Evolutionary conservation across 176 grass and related monocot species (phyloP).

Genomic region (Cenchrus americanus): DNA sequence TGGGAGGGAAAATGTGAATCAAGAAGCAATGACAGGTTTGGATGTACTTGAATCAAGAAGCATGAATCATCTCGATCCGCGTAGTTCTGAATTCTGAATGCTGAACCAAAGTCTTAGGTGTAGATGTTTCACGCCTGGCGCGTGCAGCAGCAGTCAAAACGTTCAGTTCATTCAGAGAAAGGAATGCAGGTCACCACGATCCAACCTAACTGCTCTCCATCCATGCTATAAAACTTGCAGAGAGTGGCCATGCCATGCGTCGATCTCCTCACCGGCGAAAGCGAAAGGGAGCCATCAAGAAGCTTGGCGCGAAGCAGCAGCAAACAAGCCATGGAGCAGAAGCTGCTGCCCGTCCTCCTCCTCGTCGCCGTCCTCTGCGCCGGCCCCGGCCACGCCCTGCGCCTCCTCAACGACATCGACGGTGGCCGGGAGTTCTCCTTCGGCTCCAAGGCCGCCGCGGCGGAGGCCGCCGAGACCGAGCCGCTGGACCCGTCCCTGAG

Average conservation of each 20-base stretch:
- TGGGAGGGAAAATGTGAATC: too few relatives aligned
- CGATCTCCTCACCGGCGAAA: background rate
- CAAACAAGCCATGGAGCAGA: constrained; percentile 46
- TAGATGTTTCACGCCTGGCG: constrained; percentile 4
- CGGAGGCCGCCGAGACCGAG: constrained; percentile 11
- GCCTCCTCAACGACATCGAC: constrained; percentile 44
- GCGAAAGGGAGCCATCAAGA: background rate
- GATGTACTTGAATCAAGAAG: background rate
- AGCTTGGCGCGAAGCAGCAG: background rate
- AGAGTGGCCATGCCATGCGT: background rate
- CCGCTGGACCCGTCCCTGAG: constrained; percentile 21
- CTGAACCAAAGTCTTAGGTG: constrained; percentile 25
- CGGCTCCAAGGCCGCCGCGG: constrained; percentile 17
- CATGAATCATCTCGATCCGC: background rate
- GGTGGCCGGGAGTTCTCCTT: constrained; percentile 30
- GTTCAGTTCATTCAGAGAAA: background rate
- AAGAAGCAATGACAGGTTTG: too few relatives aligned
- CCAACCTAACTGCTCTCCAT: constrained; percentile 33
- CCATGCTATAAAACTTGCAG: constrained; percentile 7
- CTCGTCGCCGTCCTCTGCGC: constrained; percentile 21
- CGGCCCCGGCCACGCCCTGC: constrained; percentile 7
- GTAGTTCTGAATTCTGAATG: background rate
- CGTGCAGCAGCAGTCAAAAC: background rate
- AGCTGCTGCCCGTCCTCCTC: background rate
- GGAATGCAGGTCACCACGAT: constrained; percentile 46